Evolutionary conservation across 371 early-diverging fungal species (phyloP), one percentile per base, ranked within the genome.

Genomic region (Mortierella sp.): DNA sequence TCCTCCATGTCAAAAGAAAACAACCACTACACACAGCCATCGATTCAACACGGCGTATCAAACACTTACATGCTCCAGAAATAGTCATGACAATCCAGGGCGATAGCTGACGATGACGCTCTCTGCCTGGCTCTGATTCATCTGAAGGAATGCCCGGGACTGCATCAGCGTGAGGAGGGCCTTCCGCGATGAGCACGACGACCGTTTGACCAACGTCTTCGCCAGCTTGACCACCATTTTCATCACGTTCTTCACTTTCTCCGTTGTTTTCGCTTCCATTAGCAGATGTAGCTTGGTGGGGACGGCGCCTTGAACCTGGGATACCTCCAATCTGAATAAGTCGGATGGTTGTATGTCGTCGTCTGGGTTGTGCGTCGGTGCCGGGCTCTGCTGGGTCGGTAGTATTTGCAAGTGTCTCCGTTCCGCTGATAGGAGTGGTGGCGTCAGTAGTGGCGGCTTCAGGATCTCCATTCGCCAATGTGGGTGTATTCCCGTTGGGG

Each of bases 31-130:
- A n/a, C n/a, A n/a, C n/a, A n/a, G n/a, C n/a, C n/a, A n/a, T n/a
- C n/a, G n/a, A n/a, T 43, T 43, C 16, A 9, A 16, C 9, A 9
- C 16, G 34, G 34, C 34, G 10, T 54, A 12, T 30, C 5, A 3
- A 16, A 30, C 7, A 58, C 78, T 53, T 76, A 76, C 78, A 76
- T 54, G 34, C 66, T 52, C 78, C 71, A 18, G 78, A 63, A 28
- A 76, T 31, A 10, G 70, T 70, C 52, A 76, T 24, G 7, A 76
- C 66, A 18, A 76, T 47, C 78, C 78, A 76, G 14, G 65, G 78
- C 19, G 78, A 39, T 50, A 61, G 55, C 9, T 64, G 34, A 10
- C 78, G 78, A 19, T 49, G 30, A 19, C 63, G 58, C n/a, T 23
- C 2, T 30, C 58, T 42, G 45, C 54, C 18, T 19, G 61, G 21